Evolutionary conservation across 192 early-diverging fungal genomes (phyloP).

Genomic region (Physocladia obscura): DNA sequence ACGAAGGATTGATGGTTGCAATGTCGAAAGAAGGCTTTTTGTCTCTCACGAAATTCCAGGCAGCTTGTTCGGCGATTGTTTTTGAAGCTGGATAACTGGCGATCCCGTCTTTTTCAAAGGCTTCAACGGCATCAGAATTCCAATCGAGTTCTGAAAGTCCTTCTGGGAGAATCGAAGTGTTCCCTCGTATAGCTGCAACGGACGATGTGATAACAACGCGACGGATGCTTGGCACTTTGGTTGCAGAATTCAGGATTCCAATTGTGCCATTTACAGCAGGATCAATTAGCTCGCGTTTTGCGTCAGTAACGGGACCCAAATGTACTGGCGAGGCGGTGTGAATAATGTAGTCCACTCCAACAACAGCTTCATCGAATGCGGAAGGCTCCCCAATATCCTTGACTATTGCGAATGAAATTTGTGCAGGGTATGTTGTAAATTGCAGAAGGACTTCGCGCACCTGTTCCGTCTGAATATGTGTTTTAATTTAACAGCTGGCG

Average conservation of each 20-base stretch:
- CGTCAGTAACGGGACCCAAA: conserved; percentile 20
- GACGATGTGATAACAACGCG: conserved; percentile 52
- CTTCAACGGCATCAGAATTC: conserved; percentile 21
- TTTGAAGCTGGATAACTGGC: conserved; percentile 34
- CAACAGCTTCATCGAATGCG: conserved; percentile 46
- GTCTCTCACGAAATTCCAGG: conserved; percentile 37
- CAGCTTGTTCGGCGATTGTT: conserved; percentile 34
- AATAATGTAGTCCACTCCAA: conserved; percentile 35
- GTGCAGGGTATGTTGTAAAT: no score
- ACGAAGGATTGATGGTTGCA: conserved; percentile 28
- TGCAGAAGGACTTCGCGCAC: no score
- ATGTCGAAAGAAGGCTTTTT: conserved; percentile 14
- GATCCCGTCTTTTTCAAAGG: conserved; percentile 17
- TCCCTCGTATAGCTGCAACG: conserved; percentile 28
- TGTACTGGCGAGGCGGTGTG: conserved; percentile 47
- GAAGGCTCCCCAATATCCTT: conserved; percentile 28
- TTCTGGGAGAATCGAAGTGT: not conserved
- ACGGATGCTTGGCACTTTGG: conserved; percentile 21
- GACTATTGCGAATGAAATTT: conserved; percentile 34
- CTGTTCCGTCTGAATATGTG: no score
- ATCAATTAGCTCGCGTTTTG: conserved; percentile 35
- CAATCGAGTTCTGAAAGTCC: conserved; percentile 38
- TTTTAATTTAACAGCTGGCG: no score
- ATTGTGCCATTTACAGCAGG: conserved; percentile 50
- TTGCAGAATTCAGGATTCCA: conserved; percentile 34